Conservation (phyloP, 1,284 basidiomycete species). For the Naganishia cerealis region DNA sequence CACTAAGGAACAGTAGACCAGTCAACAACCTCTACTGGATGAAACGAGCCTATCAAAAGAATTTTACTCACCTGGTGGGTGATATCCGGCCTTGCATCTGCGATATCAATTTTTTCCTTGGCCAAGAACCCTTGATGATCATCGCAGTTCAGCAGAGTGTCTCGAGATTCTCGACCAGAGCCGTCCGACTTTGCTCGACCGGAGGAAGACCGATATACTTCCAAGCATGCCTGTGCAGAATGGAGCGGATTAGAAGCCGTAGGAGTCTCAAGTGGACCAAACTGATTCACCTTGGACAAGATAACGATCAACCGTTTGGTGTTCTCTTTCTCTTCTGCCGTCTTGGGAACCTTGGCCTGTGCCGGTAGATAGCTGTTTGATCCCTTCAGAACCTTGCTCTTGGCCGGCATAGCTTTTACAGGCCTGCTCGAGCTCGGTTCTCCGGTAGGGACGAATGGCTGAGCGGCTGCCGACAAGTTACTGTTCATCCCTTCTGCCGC, state of each 20-base stretch:
- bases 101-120: conserved; percentile 95
- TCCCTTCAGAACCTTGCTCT: conserved; percentile 23
- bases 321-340: conserved; percentile 59
- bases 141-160: conserved; percentile 95
- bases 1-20: conserved; percentile 62
- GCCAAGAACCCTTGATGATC: conserved; percentile 98
- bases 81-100: conserved; percentile 95
- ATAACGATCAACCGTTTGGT: conserved; percentile 82
- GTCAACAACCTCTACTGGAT: neutral
- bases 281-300: conserved; percentile 57
- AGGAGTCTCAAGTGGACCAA: neutral
- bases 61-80: conserved; percentile 80
- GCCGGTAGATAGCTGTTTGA: conserved; percentile 41
- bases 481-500: conserved; percentile 1
- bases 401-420: conserved; percentile 32
- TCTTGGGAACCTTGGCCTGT: conserved; percentile 70
- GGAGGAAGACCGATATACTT: conserved; percentile 70
- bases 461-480: conserved; percentile 21
- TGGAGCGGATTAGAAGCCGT: neutral
- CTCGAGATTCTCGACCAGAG: conserved; percentile 69
- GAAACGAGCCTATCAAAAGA: conserved; percentile 11
- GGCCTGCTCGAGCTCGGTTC: conserved; percentile 22
- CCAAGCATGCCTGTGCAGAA: conserved; percentile 70
- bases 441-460: conserved; percentile 19
- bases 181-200: conserved; percentile 55